These are phyloP conservation scores for Wickerhamomyces tratensis DNA, from an alignment of 805 yeast genomes.

Conservation along the genomic window DNA sequence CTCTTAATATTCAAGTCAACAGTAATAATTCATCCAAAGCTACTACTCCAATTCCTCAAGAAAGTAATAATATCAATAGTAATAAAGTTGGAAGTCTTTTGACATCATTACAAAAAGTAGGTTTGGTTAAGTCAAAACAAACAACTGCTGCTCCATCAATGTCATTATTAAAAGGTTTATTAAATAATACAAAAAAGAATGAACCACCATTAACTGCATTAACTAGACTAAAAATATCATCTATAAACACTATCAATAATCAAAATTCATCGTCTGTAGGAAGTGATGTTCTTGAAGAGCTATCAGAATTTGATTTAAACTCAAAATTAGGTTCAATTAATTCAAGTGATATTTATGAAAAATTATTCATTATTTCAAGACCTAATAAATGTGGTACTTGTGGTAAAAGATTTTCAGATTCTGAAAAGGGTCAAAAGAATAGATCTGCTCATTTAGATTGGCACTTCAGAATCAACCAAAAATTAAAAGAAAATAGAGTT, in stretches of 20 bases:
- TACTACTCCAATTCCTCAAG: not conserved
- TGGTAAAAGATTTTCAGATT: conserved; percentile 72
- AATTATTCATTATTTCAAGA: conserved; percentile 20
- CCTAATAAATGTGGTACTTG: conserved; percentile 84
- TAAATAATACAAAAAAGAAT: not conserved
- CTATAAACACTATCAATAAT: conserved; percentile 1
- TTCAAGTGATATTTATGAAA: conserved; percentile 10
- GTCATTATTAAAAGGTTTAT: conserved; percentile 3
- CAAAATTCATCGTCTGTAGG: conserved; percentile 1
- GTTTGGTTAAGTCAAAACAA: conserved; percentile 10
- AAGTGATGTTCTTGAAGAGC: no score
- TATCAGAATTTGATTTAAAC: not conserved
- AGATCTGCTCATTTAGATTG: conserved; percentile 78
- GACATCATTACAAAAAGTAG: conserved; percentile 10
- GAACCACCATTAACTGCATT: not conserved
- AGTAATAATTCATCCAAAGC: not conserved
- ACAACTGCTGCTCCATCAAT: conserved; percentile 5
- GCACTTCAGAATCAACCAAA: conserved; percentile 90
- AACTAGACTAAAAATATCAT: not conserved
- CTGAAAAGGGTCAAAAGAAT: conserved; percentile 40
- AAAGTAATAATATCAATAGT: not conserved
- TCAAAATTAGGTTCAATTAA: not conserved
- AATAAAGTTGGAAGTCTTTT: conserved; percentile 1
- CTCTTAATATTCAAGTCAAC: not conserved
- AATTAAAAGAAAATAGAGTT: conserved; percentile 40